These are phyloP conservation scores for Candida chauliodis DNA, from an alignment of 805 yeast genomes.

Conservation along the genomic window DNA sequence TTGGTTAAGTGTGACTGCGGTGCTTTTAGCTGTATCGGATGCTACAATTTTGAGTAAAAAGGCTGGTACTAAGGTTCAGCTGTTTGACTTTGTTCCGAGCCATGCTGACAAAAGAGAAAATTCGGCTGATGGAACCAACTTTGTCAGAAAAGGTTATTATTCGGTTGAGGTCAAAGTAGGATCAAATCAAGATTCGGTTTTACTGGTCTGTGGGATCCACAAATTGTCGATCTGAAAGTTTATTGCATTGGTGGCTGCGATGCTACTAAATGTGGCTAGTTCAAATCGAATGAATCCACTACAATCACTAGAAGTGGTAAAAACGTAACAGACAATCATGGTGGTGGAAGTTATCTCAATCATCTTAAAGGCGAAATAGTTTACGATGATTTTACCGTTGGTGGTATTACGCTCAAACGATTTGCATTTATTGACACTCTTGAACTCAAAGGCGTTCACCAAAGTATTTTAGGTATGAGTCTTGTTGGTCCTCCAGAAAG, in stretches of 20 bases:
- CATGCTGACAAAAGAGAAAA: not conserved
- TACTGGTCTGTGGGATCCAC: conserved; percentile 23
- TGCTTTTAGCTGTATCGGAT: not conserved
- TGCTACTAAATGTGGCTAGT: not conserved
- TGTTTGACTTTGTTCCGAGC: not conserved
- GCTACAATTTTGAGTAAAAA: not conserved
- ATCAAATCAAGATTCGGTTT: conserved; percentile 15
- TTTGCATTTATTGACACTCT: not conserved
- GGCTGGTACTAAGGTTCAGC: not conserved
- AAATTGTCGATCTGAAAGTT: conserved; percentile 15
- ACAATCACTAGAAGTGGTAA: not conserved
- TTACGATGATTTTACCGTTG: conserved; percentile 19
- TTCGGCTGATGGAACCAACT: not conserved
- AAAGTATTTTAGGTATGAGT: conserved; percentile 18
- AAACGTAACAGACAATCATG: not conserved
- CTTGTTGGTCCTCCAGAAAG: conserved; percentile 19
- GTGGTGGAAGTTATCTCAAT: not conserved
- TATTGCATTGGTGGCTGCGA: not conserved
- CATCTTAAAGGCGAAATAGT: conserved; percentile 10
- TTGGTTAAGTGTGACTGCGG: not conserved
- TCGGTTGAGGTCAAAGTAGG: conserved; percentile 14
- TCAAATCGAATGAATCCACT: not conserved
- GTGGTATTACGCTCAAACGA: not conserved
- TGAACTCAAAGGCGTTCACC: conserved; percentile 4
- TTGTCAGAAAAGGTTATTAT: not conserved